Base-by-base conservation (phyloP, 345 rosid genomes). In the Salix exigua region DNA sequence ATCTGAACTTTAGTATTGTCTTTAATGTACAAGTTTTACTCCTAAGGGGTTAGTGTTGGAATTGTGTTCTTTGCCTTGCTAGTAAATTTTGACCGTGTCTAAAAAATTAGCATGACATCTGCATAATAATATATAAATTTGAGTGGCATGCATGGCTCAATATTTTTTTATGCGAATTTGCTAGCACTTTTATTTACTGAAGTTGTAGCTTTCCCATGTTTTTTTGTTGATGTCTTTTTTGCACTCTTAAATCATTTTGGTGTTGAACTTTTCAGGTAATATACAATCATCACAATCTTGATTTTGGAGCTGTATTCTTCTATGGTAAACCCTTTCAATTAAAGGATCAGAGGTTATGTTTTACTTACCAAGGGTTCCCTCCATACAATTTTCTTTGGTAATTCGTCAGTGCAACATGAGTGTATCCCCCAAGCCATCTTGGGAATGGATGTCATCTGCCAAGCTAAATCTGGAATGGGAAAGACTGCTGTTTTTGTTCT, bases 391-490 rank as follows among this genome's bases (percentile, higher is more conserved):
- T 94, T 90, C 81, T 96, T 93, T 91, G 86, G 76, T 87, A 88
- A 89, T 88, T 86, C 93, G 85, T 80, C 90, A 92, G 98, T 96
- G 83, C 99, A 96, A 96, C 99, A 96, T 21, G 97, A 96, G 74
- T 96, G 98, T 80, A 96, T 96, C 73, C 99, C 98, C 48, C 99
- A 96, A 94, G 99, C 99, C 70, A 94, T 94, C 50, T 71, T 96
- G 85, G 99, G 98, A 17, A 94, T 94, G 98, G 97, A 96, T 76
- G 98, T 96, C 82, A 91, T 96, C 76, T 96, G 98, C 81, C 99
- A 96, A 94, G 99, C 99, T 16, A 96, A 96, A 81, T 96, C 98
- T 68, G 99, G 99, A 51, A 96, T 96, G 99, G 99, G 99, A 8
- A 94, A 96, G 87, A 96, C 98, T 58, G 99, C 98, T 50, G 98